These are phyloP conservation scores for Gastrolobium villosum DNA, from an alignment of 306 rosid species.

Conservation along the genomic window DNA sequence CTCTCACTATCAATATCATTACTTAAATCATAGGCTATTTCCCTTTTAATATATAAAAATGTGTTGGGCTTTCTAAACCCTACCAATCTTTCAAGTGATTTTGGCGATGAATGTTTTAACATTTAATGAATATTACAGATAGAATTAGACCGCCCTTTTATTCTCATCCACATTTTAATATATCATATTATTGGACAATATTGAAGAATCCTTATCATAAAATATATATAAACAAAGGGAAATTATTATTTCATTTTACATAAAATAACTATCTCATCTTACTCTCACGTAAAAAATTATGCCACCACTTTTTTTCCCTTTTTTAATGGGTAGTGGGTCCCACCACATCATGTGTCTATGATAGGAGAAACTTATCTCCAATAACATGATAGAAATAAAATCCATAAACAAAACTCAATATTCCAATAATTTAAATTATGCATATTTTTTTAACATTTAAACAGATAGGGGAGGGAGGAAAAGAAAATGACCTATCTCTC, in stretches of 20 bases:
- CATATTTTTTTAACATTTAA: neutral
- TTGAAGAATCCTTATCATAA: neutral
- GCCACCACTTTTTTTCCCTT: too few relatives aligned
- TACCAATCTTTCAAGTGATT: neutral
- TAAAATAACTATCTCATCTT: too few relatives aligned
- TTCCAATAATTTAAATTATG: neutral
- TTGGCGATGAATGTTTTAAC: neutral
- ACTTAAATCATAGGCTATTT: neutral
- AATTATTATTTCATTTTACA: too few relatives aligned
- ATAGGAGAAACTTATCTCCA: too few relatives aligned
- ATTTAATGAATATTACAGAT: neutral
- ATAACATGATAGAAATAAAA: too few relatives aligned
- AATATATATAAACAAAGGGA: neutral
- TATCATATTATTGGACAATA: neutral
- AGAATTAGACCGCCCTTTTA: neutral
- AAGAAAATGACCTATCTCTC: neutral
- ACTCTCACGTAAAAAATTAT: too few relatives aligned
- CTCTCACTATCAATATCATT: neutral
- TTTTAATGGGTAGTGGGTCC: too few relatives aligned
- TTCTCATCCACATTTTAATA: neutral
- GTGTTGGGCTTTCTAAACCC: neutral
- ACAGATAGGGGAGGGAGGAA: neutral
- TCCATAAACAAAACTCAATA: neutral
- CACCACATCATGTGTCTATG: too few relatives aligned
- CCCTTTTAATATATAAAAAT: neutral